These are phyloP conservation scores for Pseudoscleropodium purum DNA, from an alignment of 225 moss, liverwort and hornwort genomes.

Conservation along the genomic window DNA sequence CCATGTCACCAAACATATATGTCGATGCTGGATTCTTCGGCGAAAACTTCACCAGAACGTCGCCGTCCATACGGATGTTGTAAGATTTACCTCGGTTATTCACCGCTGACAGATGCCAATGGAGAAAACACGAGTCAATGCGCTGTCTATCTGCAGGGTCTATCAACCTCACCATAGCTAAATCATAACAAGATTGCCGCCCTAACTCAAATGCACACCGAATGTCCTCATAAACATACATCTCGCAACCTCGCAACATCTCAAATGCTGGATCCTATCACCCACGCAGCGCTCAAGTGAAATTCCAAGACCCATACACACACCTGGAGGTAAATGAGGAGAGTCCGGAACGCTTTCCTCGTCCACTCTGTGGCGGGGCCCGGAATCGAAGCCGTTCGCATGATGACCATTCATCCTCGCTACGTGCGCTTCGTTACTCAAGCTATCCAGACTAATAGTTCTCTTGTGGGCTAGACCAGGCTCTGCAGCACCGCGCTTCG, in stretches of 20 bases:
- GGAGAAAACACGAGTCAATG: neutral
- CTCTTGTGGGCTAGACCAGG: conserved; percentile 22
- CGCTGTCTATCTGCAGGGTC: neutral
- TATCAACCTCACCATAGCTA: neutral
- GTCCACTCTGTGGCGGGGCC: conserved; percentile 38
- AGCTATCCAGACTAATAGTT: conserved; percentile 41
- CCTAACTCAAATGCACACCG: neutral
- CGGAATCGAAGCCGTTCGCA: conserved; percentile 47
- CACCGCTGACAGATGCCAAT: conserved; percentile 28
- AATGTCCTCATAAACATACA: neutral
- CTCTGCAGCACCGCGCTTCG: neutral
- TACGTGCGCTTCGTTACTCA: conserved; percentile 14
- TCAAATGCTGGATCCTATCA: neutral
- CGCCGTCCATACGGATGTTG: conserved; percentile 88
- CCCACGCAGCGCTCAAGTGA: neutral
- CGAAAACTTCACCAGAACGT: conserved; percentile 85
- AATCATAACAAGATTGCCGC: neutral
- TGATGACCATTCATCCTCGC: conserved; percentile 43
- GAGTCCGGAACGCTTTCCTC: conserved; percentile 65
- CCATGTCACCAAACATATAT: conserved; percentile 83
- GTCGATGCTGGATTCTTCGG: conserved; percentile 87
- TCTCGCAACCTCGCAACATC: neutral
- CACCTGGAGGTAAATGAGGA: conserved; percentile 75
- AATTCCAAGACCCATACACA: neutral
- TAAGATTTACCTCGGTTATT: conserved; percentile 78